These are phyloP conservation scores for Colletotrichum destructivum DNA, from an alignment of 2,329 filamentous ascomycete species.

Conservation along the genomic window DNA sequence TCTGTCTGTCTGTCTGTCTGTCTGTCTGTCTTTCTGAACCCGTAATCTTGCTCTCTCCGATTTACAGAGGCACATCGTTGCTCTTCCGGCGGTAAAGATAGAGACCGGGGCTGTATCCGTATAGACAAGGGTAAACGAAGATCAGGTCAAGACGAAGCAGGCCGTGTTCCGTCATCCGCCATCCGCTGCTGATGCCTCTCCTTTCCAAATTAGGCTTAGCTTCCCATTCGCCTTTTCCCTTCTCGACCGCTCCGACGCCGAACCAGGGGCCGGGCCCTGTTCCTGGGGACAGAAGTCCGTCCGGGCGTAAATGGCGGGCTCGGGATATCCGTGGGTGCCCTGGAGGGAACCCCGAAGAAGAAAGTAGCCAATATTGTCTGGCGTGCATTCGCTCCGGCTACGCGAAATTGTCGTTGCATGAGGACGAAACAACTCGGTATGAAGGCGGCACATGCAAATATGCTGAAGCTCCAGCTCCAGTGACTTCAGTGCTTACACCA, in stretches of 20 bases:
- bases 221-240: not conserved
- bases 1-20: too few relatives aligned
- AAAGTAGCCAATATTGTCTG: not conserved
- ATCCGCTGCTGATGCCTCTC: not conserved
- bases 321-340: not conserved
- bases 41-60: conserved; percentile 1
- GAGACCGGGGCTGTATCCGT: not conserved
- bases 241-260: conserved; percentile 8
- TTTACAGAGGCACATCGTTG: conserved; percentile 15
- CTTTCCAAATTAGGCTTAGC: not conserved
- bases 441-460: not conserved
- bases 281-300: conserved; percentile 2
- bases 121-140: not conserved
- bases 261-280: not conserved
- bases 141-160: conserved; percentile 1
- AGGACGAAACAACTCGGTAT: not conserved
- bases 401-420: not conserved
- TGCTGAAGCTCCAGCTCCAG: not conserved
- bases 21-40: not conserved
- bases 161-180: conserved; percentile 29
- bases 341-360: not conserved
- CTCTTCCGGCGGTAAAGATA: conserved; percentile 2
- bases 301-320: conserved; percentile 1
- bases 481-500: too few relatives aligned
- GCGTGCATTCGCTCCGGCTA: not conserved